Percentiles rank a stretch among this genome's conserved stretches.
These are phyloP conservation scores for Vaccinium darrowii DNA, from an alignment of 148 eudicot species.

Conservation along the genomic window DNA sequence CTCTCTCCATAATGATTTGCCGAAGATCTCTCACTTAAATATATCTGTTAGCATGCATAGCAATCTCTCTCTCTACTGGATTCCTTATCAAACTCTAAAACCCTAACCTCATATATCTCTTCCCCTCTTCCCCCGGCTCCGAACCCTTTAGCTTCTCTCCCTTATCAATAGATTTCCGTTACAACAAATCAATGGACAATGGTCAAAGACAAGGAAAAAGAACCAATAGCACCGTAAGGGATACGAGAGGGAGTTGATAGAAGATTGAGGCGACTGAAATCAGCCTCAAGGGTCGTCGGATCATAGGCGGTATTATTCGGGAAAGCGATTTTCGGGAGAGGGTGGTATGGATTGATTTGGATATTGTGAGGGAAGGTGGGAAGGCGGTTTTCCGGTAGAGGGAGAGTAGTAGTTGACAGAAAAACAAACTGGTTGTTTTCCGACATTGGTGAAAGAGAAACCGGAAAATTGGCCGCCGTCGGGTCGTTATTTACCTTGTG, in stretches of 20 bases:
- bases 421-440: background rate
- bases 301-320: background rate
- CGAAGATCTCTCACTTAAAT: background rate
- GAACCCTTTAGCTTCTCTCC: background rate
- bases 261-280: background rate
- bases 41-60: background rate
- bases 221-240: background rate
- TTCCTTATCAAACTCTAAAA: background rate
- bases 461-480: background rate
- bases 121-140: background rate
- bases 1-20: background rate
- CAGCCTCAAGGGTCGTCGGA: background rate
- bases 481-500: background rate
- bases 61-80: background rate
- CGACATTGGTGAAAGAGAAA: background rate
- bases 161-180: background rate
- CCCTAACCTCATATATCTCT: background rate
- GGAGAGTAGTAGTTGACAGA: background rate
- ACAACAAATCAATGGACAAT: background rate
- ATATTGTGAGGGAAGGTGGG: background rate
- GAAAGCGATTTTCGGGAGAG: background rate
- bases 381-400: background rate
- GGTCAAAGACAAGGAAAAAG: background rate
- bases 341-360: background rate
- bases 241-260: background rate